Evolutionary conservation across 352 stramenopile species (phyloP).

Genomic region (Pythium dissotocum): DNA sequence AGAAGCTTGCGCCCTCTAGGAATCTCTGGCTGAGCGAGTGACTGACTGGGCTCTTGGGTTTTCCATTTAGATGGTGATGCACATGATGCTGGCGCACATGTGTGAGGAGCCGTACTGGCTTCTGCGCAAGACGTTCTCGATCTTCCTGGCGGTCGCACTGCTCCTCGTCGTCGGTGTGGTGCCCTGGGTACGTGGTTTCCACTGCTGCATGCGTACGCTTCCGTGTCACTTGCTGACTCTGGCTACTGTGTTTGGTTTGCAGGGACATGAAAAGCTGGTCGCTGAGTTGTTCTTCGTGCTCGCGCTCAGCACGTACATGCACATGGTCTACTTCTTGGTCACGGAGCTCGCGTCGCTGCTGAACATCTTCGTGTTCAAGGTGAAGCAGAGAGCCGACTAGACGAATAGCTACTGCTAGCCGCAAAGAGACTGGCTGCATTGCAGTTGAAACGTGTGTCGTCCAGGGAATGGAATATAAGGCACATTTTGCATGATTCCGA

Average conservation of each 20-base stretch:
- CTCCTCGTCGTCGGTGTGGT: constrained; percentile 73
- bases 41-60: background rate
- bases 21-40: background rate
- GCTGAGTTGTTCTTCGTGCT: constrained; percentile 80
- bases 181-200: constrained; percentile 52
- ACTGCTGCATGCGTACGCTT: background rate
- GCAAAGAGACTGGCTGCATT: too few relatives aligned
- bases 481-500: background rate
- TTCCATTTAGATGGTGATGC: constrained; percentile 80
- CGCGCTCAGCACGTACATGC: constrained; percentile 62
- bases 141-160: constrained; percentile 61
- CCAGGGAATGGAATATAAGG: background rate
- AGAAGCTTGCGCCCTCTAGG: background rate
- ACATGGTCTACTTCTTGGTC: constrained; percentile 87
- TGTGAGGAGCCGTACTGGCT: constrained; percentile 86
- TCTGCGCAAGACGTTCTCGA: constrained; percentile 79
- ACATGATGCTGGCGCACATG: constrained; percentile 90
- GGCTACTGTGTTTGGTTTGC: background rate
- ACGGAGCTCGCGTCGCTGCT: constrained; percentile 75
- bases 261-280: constrained; percentile 69
- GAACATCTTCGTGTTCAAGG: constrained; percentile 81
- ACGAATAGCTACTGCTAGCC: background rate
- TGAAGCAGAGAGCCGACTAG: constrained; percentile 53
- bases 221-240: background rate
- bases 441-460: background rate